These are phyloP conservation scores for Venturia pyrina DNA, from an alignment of 2,329 filamentous ascomycete genomes.

Conservation along the genomic window DNA sequence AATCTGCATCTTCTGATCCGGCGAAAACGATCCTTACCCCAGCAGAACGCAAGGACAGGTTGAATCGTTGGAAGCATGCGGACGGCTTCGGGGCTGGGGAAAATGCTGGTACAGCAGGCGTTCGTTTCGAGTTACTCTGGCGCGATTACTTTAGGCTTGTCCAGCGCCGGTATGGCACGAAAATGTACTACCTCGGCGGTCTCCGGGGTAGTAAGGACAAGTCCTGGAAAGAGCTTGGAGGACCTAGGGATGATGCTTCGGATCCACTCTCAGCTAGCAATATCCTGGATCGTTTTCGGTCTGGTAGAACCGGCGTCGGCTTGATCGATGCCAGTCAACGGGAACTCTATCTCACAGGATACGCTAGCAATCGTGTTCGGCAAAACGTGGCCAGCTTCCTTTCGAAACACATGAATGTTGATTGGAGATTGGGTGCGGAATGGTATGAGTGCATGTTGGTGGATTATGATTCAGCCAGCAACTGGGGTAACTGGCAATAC, in stretches of 20 bases:
- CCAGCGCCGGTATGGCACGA: constrained; percentile 55
- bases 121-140: constrained; percentile 68
- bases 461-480: constrained; percentile 67
- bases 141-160: constrained; percentile 74
- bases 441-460: constrained; percentile 69
- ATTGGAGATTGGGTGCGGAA: constrained; percentile 73
- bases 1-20: constrained; percentile 12
- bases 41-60: neutral
- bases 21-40: neutral
- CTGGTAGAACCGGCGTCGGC: constrained; percentile 63
- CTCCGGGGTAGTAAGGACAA: constrained; percentile 40
- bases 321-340: constrained; percentile 70
- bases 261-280: neutral
- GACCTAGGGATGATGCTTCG: constrained; percentile 13
- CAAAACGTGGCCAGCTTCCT: constrained; percentile 71
- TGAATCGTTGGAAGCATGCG: constrained; percentile 16
- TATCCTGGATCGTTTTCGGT: constrained; percentile 42
- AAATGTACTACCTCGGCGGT: constrained; percentile 55
- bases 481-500: constrained; percentile 81
- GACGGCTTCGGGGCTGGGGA: constrained; percentile 59
- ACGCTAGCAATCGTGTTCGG: constrained; percentile 65
- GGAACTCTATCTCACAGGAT: constrained; percentile 65
- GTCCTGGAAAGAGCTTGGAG: constrained; percentile 40
- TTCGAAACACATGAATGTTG: constrained; percentile 61
- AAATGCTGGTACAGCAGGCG: constrained; percentile 57